These are phyloP conservation scores for Globomyces pollinis-pini DNA, from an alignment of 192 early-diverging fungal genomes.

Conservation along the genomic window DNA sequence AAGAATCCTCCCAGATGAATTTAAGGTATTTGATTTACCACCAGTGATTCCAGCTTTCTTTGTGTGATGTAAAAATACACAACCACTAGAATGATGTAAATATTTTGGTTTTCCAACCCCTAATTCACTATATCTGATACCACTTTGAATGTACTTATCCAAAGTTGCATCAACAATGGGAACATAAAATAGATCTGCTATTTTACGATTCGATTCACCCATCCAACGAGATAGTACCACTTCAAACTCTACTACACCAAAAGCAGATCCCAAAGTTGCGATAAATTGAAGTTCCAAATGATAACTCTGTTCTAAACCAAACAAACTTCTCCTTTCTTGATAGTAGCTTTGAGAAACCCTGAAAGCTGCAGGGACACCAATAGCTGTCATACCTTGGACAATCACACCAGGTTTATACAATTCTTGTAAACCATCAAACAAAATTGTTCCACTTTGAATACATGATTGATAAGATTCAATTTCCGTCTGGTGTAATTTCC, in stretches of 20 bases:
- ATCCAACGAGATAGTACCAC: constrained; percentile 33
- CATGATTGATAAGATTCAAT: constrained; percentile 15
- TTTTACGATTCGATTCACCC: constrained; percentile 16
- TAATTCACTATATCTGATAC: constrained; percentile 19
- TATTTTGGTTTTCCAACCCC: constrained; percentile 11
- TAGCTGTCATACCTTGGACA: constrained; percentile 23
- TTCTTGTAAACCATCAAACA: constrained; percentile 33
- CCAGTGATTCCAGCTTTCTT: neutral
- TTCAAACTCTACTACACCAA: constrained; percentile 29
- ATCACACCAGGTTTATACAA: constrained; percentile 27
- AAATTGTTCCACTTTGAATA: constrained; percentile 17
- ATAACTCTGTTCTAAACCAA: constrained; percentile 33
- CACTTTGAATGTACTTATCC: constrained; percentile 19
- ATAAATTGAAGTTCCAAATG: constrained; percentile 28
- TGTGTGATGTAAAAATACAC: constrained; percentile 23
- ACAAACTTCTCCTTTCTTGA: constrained; percentile 31
- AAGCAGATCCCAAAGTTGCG: constrained; percentile 28
- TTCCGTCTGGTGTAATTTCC: constrained; percentile 15
- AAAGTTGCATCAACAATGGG: constrained; percentile 2
- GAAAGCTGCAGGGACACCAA: constrained; percentile 24
- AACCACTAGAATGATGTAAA: constrained; percentile 18
- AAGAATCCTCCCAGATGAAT: constrained; percentile 29
- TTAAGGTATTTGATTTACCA: neutral
- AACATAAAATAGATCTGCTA: constrained; percentile 17
- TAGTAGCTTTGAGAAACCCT: constrained; percentile 23